Percentiles rank a stretch among this genome's conserved stretches.
Evolutionary conservation across 495 filamentous ascomycete genomes (phyloP).

Genomic region (Pyrenula aspistea): DNA sequence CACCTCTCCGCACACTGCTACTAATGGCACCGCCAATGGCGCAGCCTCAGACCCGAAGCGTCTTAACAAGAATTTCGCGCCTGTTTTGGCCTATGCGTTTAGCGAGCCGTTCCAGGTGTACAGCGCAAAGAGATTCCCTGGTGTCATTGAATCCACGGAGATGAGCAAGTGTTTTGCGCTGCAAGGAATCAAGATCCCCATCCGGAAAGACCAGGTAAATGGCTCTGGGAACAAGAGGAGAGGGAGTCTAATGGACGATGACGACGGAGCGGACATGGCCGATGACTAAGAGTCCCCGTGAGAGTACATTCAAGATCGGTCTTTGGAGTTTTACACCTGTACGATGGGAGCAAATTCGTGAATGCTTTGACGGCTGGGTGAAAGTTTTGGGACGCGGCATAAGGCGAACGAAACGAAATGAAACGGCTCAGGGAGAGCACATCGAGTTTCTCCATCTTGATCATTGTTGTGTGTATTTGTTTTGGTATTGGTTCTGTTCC

Average conservation of each 20-base stretch:
- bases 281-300: too few species aligned
- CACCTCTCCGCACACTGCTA: conserved; percentile 9
- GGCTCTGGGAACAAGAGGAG: conserved; percentile 44
- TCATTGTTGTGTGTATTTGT: too few species aligned
- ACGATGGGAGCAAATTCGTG: too few species aligned
- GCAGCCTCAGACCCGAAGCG: conserved; percentile 10
- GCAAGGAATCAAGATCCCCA: conserved; percentile 96
- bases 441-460: too few species aligned
- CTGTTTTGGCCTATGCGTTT: conserved; percentile 78
- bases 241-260: conserved; percentile 13
- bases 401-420: too few species aligned
- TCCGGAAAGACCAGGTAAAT: conserved; percentile 71
- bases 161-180: conserved; percentile 88
- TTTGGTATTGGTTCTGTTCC: too few species aligned
- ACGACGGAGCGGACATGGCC: not conserved
- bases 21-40: conserved; percentile 10
- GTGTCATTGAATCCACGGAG: conserved; percentile 88
- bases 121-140: conserved; percentile 95
- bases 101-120: conserved; percentile 88
- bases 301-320: too few species aligned
- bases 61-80: conserved; percentile 70
- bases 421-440: too few species aligned
- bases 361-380: too few species aligned
- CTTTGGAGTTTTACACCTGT: too few species aligned
- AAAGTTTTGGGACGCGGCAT: too few species aligned